Conservation (phyloP, 768 basidiomycete species). For the Boletales sp. region DNA sequence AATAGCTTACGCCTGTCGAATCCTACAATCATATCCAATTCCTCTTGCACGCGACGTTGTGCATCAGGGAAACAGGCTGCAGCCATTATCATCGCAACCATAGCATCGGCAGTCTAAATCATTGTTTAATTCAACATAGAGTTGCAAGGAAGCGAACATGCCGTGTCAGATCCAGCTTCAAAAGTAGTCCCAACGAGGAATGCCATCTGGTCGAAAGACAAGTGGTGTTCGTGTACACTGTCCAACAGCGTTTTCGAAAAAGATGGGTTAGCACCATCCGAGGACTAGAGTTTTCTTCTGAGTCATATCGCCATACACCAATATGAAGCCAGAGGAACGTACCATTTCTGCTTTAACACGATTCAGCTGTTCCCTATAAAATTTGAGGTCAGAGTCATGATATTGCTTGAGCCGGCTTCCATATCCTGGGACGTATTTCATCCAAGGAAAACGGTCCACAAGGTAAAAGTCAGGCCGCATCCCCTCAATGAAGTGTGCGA, state of each 20-base stretch:
- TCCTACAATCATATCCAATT: slow-evolving; percentile 52
- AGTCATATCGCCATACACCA: not conserved
- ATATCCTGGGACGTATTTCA: slow-evolving; percentile 55
- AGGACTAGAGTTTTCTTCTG: slow-evolving; percentile 3
- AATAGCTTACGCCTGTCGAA: slow-evolving; percentile 24
- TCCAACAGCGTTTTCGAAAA: slow-evolving; percentile 56
- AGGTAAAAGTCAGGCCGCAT: slow-evolving; percentile 33
- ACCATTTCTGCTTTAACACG: slow-evolving; percentile 46
- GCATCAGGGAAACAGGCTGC: slow-evolving; percentile 52
- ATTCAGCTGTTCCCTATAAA: slow-evolving; percentile 49
- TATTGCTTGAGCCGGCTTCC: slow-evolving; percentile 48
- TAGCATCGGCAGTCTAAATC: not conserved
- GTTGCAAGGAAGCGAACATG: not conserved
- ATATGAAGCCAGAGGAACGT: not conserved
- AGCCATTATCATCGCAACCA: slow-evolving; percentile 47
- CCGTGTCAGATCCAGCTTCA: slow-evolving; percentile 60
- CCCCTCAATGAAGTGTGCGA: slow-evolving; percentile 25
- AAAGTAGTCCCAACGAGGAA: slow-evolving; percentile 60
- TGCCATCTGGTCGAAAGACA: slow-evolving; percentile 51
- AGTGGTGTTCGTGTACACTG: slow-evolving; percentile 41
- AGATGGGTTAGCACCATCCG: slow-evolving; percentile 19
- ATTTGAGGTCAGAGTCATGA: slow-evolving; percentile 45
- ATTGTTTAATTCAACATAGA: not conserved
- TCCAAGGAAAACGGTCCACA: slow-evolving; percentile 34
- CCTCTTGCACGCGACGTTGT: slow-evolving; percentile 46